Evolutionary conservation across 2,329 filamentous ascomycete species (phyloP), one percentile per base, ranked within the genome.

Genomic region (Ophiostoma australiae): DNA sequence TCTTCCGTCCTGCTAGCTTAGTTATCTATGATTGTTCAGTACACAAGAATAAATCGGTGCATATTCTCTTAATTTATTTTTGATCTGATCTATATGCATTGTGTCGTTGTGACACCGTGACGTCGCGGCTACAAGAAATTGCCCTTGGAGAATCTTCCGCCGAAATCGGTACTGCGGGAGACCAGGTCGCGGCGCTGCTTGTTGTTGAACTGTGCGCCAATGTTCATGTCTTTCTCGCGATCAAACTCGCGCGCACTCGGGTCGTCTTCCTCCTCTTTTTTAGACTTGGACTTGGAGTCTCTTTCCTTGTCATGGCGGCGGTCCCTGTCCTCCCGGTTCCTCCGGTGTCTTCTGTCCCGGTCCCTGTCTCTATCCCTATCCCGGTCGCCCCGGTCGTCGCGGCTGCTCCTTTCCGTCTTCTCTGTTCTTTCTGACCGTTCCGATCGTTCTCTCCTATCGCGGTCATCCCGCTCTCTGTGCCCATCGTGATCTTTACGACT

Each of bases 221-320:
- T 81, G 55, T 88, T 90, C 88, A 98, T 97, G 79, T 98, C 95
- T 82, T 97, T 98, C 79, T 97, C 92, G 73, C 89, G 86, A 81
- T 97, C 93, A 80, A 98, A 98, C 0, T 88, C 90, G 73, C 94
- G 85, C 80, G 91, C 90, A 79, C 93, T 97, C 0, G 95, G 94
- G 78, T 98, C 94, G 80, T 97, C 94, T 31, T 95, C 92, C 74
- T 92, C 88, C 73, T 89, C 88, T n/a, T 65, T 23, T 20, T 35
- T 67, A 2, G 67, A 15, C 17, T 39, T 69, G 1, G 67, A 41
- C 41, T 20, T 35, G 58, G 58, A 35, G 35, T 68, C 44, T 55
- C 37, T 35, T 2, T 48, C 44, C 17, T 48, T 48, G n/a, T 44
- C 37, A 20, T 44, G 65, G 10, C 35, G 52, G 23, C n/a, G n/a